Evolutionary conservation across 306 rosid genomes (phyloP), one percentile per base, ranked within the genome.

Genomic region (Prunus mira): DNA sequence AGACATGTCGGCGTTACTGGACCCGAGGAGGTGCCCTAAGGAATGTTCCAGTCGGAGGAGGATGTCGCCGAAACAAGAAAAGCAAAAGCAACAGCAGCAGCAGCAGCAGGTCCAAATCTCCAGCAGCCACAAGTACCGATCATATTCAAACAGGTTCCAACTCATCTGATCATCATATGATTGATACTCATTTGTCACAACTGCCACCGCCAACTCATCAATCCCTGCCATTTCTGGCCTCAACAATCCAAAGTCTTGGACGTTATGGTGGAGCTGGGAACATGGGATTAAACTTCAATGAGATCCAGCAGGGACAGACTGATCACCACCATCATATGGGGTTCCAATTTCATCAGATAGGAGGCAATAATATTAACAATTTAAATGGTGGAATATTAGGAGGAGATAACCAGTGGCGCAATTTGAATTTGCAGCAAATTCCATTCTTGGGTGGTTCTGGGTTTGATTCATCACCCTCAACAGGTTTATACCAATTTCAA

Each of bases 1-100:
- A 92, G 90, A 78, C 96, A 2, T 94, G 98, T 22, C 80, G 98
- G 13, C 95, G 98, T 5, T 94, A 94, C 82, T 94, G 98, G 98
- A 94, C 98, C 18, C 87, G 78, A 60, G 97, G 96, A 0, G 98
- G 98, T 2, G 87, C 97, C 47, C 93, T 95, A 6, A 67, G 99
- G 18, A 95, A 77, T 66, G 99, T 95, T 22, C 99, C 97, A 0
- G 99, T 95, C 0, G 99, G 99, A 1, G 99, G 99, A 3, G 99
- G 99, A 0, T 90, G 97, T 76, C 87, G 99, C 3, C 77, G 93
- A 34, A 95, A 95, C 87, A 95, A 95, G 86, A 95, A 95, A 80
- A 91, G 47, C 84, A 93, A 90, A 73, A 86, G 85, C 79, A 61
- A 45, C 62, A 82, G 65, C 46, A 56, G 5, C 50, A 89, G 72